Evolutionary conservation across 2,329 filamentous ascomycete species (phyloP), one percentile per base, ranked within the genome.

Genomic region (Xylaria sp.): DNA sequence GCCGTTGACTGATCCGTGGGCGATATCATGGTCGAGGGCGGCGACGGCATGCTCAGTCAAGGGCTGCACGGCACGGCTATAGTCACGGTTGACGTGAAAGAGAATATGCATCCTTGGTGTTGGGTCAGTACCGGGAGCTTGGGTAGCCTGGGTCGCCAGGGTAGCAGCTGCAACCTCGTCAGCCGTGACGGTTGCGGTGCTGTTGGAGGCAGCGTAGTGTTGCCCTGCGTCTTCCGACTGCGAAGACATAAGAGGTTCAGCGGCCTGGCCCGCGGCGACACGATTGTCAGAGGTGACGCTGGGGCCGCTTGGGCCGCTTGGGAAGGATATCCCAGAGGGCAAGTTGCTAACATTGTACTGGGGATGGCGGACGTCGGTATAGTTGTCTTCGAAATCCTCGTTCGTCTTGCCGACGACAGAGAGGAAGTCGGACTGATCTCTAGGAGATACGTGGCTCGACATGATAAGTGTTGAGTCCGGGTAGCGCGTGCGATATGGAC

Each of bases 41-140:
- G 69, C 71, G 2, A 77, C 23, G 9, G 75, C 73, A 7, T 66
- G 48, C 34, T 63, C 58, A 1, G 76, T 78, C 20, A 77, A 37
- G 23, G 60, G 59, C 37, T 58, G 66, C 25, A 28, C 13, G 10
- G 44, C 28, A 2, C 65, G 62, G 54, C 66, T 25, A 25, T 74
- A 72, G 66, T 73, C 52, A 7, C 20, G 46, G 52, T 70, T 65
- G 20, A 71, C 3, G 2, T 66, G 54, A 46, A 70, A 71, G 0
- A 41, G 20, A 3, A 73, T n/a, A 13, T 64, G 15, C 8, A 7
- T 4, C 23, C 52, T 57, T 20, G 23, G 31, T 10, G 18, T 23
- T 4, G 23, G 65, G 28, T n/a, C 8, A 37, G 39, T 18, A 46
- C 28, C 12, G 3, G 55, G 1, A 15, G 50, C 28, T 12, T 50